Percentiles rank a stretch among this genome's conserved stretches.
These are phyloP conservation scores for Sarocladium strictum DNA, from an alignment of 2,329 filamentous ascomycete genomes.

Conservation along the genomic window DNA sequence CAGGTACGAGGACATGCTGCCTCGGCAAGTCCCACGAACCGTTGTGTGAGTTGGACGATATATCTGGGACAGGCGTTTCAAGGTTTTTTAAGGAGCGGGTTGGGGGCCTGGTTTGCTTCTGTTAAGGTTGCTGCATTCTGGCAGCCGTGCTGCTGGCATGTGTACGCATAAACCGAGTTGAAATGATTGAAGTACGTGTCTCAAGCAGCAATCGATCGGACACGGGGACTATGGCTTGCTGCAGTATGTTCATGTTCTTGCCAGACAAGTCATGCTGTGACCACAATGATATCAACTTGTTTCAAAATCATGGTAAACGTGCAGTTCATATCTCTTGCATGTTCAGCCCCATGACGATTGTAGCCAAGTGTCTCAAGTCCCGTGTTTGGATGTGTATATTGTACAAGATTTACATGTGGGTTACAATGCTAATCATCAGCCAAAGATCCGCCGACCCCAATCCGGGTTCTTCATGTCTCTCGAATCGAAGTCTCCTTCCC, in stretches of 20 bases:
- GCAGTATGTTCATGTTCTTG: not conserved
- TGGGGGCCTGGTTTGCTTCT: not conserved
- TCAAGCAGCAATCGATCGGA: not conserved
- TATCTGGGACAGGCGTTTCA: not conserved
- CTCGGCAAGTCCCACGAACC: slow-evolving; percentile 41
- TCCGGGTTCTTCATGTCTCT: too few relatives aligned
- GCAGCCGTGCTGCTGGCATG: not conserved
- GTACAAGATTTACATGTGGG: slow-evolving; percentile 1
- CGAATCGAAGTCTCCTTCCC: too few relatives aligned
- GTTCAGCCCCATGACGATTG: too few relatives aligned
- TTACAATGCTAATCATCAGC: not conserved
- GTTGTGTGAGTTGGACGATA: slow-evolving; percentile 25
- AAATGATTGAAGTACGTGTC: not conserved
- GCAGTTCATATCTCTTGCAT: not conserved
- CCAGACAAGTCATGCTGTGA: not conserved
- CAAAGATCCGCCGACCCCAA: too few relatives aligned
- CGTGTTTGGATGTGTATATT: not conserved
- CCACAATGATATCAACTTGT: not conserved
- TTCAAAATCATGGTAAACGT: not conserved
- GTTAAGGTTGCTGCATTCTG: not conserved
- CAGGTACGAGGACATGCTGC: slow-evolving; percentile 54
- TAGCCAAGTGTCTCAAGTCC: too few relatives aligned
- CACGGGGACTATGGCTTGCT: too few relatives aligned
- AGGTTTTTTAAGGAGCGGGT: not conserved
- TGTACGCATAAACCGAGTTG: not conserved